phyloP scores from a whole-genome alignment of 2,329 filamentous ascomycete species.

The Arthrocladium fulminans region DNA sequence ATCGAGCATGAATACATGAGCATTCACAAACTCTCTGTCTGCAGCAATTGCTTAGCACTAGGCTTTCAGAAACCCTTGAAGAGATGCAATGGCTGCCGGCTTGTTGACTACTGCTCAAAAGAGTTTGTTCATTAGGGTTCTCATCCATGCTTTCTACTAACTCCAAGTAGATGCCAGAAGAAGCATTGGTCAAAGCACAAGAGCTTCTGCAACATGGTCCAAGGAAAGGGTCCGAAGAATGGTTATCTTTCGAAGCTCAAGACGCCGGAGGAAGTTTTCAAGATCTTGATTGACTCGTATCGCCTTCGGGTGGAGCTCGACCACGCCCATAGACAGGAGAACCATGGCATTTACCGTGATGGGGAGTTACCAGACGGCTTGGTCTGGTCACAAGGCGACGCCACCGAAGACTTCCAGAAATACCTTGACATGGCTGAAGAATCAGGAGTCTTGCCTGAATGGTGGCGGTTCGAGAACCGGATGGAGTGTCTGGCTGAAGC shows the following conservation, averaged over 20 bases:
- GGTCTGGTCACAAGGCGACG: slow-evolving; percentile 21
- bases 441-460: slow-evolving; percentile 31
- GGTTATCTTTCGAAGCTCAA: slow-evolving; percentile 21
- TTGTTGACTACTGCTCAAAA: slow-evolving; percentile 23
- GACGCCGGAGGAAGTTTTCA: slow-evolving; percentile 20
- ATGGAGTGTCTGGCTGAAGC: slow-evolving; percentile 20
- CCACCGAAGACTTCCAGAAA: slow-evolving; percentile 28
- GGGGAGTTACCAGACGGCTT: slow-evolving; percentile 31
- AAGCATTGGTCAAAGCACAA: slow-evolving; percentile 25
- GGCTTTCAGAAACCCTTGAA: slow-evolving; percentile 22
- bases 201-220: slow-evolving; percentile 20
- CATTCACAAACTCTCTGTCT: slow-evolving; percentile 20
- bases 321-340: slow-evolving; percentile 21
- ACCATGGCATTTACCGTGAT: slow-evolving; percentile 21
- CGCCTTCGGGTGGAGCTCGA: slow-evolving; percentile 25
- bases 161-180: too few species aligned
- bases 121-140: too few species aligned
- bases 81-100: slow-evolving; percentile 18
- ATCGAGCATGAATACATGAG: slow-evolving; percentile 23
- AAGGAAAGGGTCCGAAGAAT: slow-evolving; percentile 20
- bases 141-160: too few species aligned
- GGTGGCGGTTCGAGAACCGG: slow-evolving; percentile 21
- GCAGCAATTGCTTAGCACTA: slow-evolving; percentile 19
- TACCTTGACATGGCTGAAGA: slow-evolving; percentile 30
- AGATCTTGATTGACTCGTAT: slow-evolving; percentile 25